Base-by-base conservation (phyloP, 2,329 filamentous ascomycete genomes). In the Ascochyta viciae-villosae region DNA sequence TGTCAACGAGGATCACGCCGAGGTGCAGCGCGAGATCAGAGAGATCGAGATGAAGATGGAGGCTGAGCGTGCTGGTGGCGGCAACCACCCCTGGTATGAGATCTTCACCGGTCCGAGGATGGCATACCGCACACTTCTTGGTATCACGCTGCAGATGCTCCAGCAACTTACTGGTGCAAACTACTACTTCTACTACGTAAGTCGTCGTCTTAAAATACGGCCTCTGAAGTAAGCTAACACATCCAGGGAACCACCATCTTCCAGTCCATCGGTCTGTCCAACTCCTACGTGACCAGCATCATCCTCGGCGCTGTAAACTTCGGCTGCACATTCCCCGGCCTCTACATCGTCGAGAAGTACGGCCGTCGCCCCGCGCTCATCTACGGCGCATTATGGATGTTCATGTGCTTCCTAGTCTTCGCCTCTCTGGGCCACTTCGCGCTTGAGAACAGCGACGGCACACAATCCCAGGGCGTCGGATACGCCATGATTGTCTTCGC, bases 131-230 rank as follows among this genome's bases (percentile, higher is more conserved):
- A 87, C 85, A 0, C 42, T 85, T 0, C 79, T 90, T 0, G 87
- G 88, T 35, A 82, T 89, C 33, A 70, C 79, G 3, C 81, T 90
- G 2, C 86, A 89, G 73, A 83, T 85, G 38, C 83, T 87, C 5
- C 87, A 90, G 72, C 88, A 90, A 68, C 78, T 90, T 2, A 89
- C 87, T 0, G 88, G 88, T 29, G 85, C 84, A 55, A 88, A 88
- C 75, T 89, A 86, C 74, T 88, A 86, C 78, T 88, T 52, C 33
- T 45, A 34, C 44, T 39, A 35, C 55, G 46, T 47, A 38, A 26
- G 44, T 38, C 5, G 6, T 12, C 23, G 6, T 15, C 2, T 23
- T 6, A 6, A 19, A 7, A 16, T 10, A 6, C 6, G n/a, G 27
- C 4, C 34, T 1, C n/a, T 3, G 15, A 29, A 4, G 3, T 6